These are phyloP conservation scores for Asclepias syriaca DNA, from an alignment of 257 asterid species.

Conservation along the genomic window DNA sequence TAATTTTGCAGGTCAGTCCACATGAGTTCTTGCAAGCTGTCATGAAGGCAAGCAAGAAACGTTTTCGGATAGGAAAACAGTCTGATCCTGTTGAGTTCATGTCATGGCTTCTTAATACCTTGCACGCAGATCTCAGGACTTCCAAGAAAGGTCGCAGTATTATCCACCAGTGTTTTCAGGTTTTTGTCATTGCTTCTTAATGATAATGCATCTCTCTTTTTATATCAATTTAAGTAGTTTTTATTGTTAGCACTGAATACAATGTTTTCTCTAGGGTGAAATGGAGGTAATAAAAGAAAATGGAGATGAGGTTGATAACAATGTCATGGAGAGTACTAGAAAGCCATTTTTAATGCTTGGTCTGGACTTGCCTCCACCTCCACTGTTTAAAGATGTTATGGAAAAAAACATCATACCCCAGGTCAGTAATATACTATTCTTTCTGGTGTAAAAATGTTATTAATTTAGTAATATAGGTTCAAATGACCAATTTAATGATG, in stretches of 20 bases:
- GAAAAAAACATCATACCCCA: constrained; percentile 98
- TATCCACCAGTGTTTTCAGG: constrained; percentile 95
- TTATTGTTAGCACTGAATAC: constrained; percentile 8
- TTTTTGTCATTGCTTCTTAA: constrained; percentile 9
- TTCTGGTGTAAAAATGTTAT: too few species aligned
- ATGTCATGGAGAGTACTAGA: constrained; percentile 50
- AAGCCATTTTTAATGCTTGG: constrained; percentile 96
- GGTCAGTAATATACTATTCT: constrained; percentile 30
- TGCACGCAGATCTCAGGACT: constrained; percentile 67
- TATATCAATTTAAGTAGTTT: constrained; percentile 3
- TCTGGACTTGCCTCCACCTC: constrained; percentile 96
- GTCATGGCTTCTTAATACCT: constrained; percentile 90
- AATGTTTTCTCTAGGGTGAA: constrained; percentile 61
- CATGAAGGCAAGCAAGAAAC: constrained; percentile 88
- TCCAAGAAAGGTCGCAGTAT: constrained; percentile 69
- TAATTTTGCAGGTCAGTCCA: constrained; percentile 83
- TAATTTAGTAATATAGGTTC: too few species aligned
- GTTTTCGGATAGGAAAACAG: constrained; percentile 79
- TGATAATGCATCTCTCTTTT: neutral
- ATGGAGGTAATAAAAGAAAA: constrained; percentile 83
- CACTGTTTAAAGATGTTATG: constrained; percentile 87
- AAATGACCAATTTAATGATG: too few species aligned
- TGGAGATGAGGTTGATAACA: constrained; percentile 32
- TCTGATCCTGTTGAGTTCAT: constrained; percentile 97
- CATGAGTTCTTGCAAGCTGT: constrained; percentile 97